Evolutionary conservation across 2,329 filamentous ascomycete species (phyloP), one percentile per base, ranked within the genome.

Genomic region (Alternaria arbusti): DNA sequence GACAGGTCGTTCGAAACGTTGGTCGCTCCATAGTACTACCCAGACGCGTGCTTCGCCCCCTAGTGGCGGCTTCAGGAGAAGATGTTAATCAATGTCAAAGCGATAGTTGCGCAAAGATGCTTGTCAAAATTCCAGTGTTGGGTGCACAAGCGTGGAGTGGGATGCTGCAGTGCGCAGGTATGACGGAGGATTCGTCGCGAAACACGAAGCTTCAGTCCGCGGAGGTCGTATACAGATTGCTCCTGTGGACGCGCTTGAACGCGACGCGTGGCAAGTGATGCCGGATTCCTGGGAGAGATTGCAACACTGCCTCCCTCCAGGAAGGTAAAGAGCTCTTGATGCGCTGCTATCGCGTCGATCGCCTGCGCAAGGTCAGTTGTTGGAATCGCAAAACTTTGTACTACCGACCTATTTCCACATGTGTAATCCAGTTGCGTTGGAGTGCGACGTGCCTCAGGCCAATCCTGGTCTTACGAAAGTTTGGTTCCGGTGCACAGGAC

Each of bases 1-100:
- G 59, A 59, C 54, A 52, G 28, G 40, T 47, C 17, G 52, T 25
- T 47, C 57, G 47, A 59, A 54, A 62, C 22, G 55, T 54, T 30
- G 40, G 30, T 46, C 55, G 43, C 54, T 59, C 40, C 59, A 43
- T 28, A 46, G 46, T 44, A 51, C 20, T 20, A 26, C 40, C 7
- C 11, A 47, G 28, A 40, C 47, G 28, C 47, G 12, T 43, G 43
- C 28, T 8, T 28, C 28, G 28, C 26, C 40, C 25, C 20, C 26
- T 54, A 44, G 44, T 50, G 15, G 44, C 17, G 26, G 40, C 47
- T 54, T 50, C 8, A 15, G 45, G 32, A 47, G 20, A 15, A 17
- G 11, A 25, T 40, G 8, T 22, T 23, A 57, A 23, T 47, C 20
- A 44, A 44, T 51, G 23, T 25, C 36, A 23, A 40, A 61, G 28